Conservation (phyloP, 2,329 filamentous ascomycete genomes). For the Coniochaeta sp. region DNA sequence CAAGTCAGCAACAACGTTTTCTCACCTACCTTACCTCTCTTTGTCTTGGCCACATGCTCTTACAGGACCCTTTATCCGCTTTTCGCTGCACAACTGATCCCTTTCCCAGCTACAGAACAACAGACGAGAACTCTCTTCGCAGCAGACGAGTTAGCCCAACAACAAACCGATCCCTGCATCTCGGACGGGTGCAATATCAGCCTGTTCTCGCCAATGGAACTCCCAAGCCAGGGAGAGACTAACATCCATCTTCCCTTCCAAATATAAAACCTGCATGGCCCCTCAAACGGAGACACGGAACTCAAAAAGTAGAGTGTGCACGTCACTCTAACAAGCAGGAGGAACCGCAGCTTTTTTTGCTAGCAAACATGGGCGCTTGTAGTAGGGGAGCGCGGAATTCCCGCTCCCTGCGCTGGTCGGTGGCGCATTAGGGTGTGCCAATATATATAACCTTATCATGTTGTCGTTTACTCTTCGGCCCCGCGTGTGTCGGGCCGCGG, state of each 20-base stretch:
- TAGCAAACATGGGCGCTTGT: no score
- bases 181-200: neutral
- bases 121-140: no score
- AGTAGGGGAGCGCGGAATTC: neutral
- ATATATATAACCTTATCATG: neutral
- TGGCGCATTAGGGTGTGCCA: neutral
- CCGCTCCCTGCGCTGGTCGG: conserved; percentile 1
- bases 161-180: neutral
- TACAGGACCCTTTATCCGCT: no score
- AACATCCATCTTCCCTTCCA: neutral
- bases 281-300: neutral
- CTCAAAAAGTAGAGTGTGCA: neutral
- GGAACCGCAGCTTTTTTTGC: no score
- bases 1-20: no score
- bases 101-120: no score
- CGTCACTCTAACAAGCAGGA: neutral
- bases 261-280: neutral
- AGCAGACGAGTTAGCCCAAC: neutral
- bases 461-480: neutral
- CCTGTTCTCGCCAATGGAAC: neutral
- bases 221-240: neutral
- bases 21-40: no score
- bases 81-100: neutral
- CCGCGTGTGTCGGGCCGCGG: neutral
- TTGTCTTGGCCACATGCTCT: no score